A percentile compares a stretch with the other conserved stretches of the same genome.
phyloP scores from a whole-genome alignment of 495 filamentous ascomycete species.

The Xylaria flabelliformis region DNA sequence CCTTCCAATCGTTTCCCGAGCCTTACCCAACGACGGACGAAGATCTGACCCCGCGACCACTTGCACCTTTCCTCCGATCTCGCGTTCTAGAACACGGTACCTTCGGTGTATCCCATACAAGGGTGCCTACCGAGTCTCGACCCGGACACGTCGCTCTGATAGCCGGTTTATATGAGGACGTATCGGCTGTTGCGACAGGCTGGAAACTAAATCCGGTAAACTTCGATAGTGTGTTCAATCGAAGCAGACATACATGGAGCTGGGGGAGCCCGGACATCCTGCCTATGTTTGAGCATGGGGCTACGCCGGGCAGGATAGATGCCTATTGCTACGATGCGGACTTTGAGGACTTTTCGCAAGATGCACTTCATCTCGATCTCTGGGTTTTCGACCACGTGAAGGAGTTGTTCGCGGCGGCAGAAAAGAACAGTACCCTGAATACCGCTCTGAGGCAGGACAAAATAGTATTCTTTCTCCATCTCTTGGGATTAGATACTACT shows the following conservation, averaged over 20 bases:
- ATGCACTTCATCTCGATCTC: conserved; percentile 80
- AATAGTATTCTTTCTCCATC: conserved; percentile 93
- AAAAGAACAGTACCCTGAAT: conserved; percentile 76
- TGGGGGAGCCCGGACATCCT: conserved; percentile 99
- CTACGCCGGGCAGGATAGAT: conserved; percentile 84
- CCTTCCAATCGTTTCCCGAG: conserved; percentile 92
- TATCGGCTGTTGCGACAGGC: conserved; percentile 94
- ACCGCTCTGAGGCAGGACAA: conserved; percentile 79
- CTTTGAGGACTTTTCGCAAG: conserved; percentile 85
- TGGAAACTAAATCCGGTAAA: conserved; percentile 99
- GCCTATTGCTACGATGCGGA: conserved; percentile 83
- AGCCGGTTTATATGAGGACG: conserved; percentile 97
- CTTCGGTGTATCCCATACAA: conserved; percentile 97
- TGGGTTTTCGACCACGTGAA: conserved; percentile 98
- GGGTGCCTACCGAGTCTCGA: conserved; percentile 95
- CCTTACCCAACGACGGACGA: conserved; percentile 73
- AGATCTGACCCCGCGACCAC: conserved; percentile 67
- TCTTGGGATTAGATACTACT: conserved; percentile 93
- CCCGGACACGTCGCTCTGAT: conserved; percentile 98
- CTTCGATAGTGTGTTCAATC: conserved; percentile 99
- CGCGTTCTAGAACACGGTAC: conserved; percentile 89
- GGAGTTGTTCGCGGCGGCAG: conserved; percentile 80
- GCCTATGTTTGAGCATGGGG: conserved; percentile 95
- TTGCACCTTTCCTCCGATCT: conserved; percentile 94
- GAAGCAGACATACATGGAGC: conserved; percentile 95